Conservation (phyloP, 768 basidiomycete species). For the Favolaschia claudopus region DNA sequence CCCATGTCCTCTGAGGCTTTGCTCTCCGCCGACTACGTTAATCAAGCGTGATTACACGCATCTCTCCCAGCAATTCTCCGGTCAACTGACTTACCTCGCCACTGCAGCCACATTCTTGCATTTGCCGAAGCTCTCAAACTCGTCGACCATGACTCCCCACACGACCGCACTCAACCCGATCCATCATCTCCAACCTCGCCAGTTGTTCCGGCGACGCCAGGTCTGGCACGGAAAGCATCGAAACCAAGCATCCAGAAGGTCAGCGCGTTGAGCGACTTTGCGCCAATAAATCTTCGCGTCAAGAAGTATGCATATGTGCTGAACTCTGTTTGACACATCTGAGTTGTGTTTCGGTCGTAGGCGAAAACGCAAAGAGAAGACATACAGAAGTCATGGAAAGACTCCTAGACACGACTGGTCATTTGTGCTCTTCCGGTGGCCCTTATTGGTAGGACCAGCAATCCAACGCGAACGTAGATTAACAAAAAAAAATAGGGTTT, state of each 20-base stretch:
- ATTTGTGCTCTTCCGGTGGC: constrained; percentile 86
- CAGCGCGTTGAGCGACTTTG: constrained; percentile 85
- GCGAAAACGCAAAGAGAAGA: constrained; percentile 46
- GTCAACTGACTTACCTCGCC: neutral
- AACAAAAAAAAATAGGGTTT: constrained; percentile 59
- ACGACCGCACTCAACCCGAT: constrained; percentile 41
- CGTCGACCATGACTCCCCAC: constrained; percentile 59
- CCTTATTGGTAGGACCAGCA: constrained; percentile 67
- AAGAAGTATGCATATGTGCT: constrained; percentile 58
- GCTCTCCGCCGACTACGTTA: constrained; percentile 65
- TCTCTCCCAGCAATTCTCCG: neutral
- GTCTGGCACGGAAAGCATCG: too few species aligned
- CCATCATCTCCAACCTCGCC: constrained; percentile 47
- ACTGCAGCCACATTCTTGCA: constrained; percentile 63
- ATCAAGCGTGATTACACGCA: constrained; percentile 63
- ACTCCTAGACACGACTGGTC: constrained; percentile 66
- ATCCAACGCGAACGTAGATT: neutral
- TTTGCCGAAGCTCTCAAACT: constrained; percentile 78
- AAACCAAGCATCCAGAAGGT: constrained; percentile 86
- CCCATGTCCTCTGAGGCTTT: constrained; percentile 34
- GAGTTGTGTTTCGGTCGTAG: constrained; percentile 9
- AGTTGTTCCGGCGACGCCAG: constrained; percentile 47
- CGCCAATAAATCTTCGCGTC: constrained; percentile 88
- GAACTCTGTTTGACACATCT: constrained; percentile 30
- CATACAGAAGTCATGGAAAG: constrained; percentile 35